A percentile compares a stretch with the other conserved stretches of the same genome.
Evolutionary conservation across 2,329 filamentous ascomycete species (phyloP).

Genomic region (Thermochaetoides dissita): DNA sequence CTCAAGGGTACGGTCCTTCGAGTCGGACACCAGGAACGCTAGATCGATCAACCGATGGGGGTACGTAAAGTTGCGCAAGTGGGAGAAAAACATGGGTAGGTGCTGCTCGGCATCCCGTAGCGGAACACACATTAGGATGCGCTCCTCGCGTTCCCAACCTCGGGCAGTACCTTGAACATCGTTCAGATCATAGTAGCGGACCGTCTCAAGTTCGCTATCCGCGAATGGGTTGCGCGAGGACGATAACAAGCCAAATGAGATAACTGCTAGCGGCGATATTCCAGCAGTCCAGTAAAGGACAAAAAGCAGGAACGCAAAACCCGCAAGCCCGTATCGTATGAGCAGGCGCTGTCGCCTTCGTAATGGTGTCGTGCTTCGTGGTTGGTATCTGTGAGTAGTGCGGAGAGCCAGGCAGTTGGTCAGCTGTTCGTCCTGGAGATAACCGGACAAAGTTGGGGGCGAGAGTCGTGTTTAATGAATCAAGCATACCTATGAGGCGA

Average conservation of each 20-base stretch:
- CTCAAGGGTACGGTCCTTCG: slow-evolving; percentile 76
- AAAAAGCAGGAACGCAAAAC: slow-evolving; percentile 50
- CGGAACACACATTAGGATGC: slow-evolving; percentile 87
- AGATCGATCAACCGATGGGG: slow-evolving; percentile 93
- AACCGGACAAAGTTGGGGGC: too few relatives aligned
- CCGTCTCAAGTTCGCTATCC: slow-evolving; percentile 75
- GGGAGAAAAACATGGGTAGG: slow-evolving; percentile 96
- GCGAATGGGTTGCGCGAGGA: slow-evolving; percentile 29
- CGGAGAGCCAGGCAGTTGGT: slow-evolving; percentile 1
- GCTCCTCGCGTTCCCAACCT: slow-evolving; percentile 92
- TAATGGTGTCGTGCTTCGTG: slow-evolving; percentile 20
- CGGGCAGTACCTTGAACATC: slow-evolving; percentile 82
- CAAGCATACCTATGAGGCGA: slow-evolving; percentile 65
- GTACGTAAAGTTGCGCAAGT: slow-evolving; percentile 91
- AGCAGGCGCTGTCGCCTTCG: slow-evolving; percentile 62
- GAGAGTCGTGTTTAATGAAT: background rate
- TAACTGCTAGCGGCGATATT: slow-evolving; percentile 44
- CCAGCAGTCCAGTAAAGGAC: slow-evolving; percentile 58
- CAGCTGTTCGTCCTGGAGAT: background rate
- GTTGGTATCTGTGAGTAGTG: background rate
- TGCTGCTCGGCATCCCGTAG: slow-evolving; percentile 85
- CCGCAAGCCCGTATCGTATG: slow-evolving; percentile 47
- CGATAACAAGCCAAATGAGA: slow-evolving; percentile 57
- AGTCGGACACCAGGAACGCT: slow-evolving; percentile 93
- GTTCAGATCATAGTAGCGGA: slow-evolving; percentile 91